phyloP scores from a whole-genome alignment of 257 asterid genomes.

The Capsicum rhomboideum region DNA sequence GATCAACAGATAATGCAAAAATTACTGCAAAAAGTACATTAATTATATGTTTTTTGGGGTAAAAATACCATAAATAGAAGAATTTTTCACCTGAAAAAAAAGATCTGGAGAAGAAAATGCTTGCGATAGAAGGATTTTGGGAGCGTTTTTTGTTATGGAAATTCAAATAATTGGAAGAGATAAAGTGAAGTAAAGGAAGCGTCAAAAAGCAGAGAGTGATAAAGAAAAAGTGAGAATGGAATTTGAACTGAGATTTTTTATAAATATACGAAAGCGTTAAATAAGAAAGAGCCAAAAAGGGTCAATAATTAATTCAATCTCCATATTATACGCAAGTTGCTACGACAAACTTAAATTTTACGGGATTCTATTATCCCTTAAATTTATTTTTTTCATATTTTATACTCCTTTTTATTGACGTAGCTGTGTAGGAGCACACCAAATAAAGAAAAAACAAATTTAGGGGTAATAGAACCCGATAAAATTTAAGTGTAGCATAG shows the following conservation, averaged over 20 bases:
- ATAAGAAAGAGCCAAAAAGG: background rate
- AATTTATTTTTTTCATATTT: no score
- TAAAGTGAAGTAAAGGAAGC: background rate
- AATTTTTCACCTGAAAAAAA: background rate
- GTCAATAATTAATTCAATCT: no score
- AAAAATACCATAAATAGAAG: background rate
- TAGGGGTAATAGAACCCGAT: no score
- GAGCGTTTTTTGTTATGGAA: background rate
- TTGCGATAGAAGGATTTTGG: background rate
- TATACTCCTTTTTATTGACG: no score
- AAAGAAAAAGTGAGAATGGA: background rate
- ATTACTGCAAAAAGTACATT: no score
- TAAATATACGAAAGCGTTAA: background rate
- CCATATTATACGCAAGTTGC: no score
- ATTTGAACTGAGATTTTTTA: background rate
- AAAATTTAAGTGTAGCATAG: no score
- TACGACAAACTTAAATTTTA: no score
- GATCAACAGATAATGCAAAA: background rate
- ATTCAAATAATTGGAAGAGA: slow-evolving; percentile 1
- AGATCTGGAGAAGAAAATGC: background rate
- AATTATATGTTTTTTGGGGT: no score
- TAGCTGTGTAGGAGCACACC: no score
- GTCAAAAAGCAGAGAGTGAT: background rate
- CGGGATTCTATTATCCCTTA: no score
- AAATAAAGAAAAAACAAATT: no score